Evolutionary conservation across 2,329 filamentous ascomycete species (phyloP).

Genomic region (Xylariaceae sp.): DNA sequence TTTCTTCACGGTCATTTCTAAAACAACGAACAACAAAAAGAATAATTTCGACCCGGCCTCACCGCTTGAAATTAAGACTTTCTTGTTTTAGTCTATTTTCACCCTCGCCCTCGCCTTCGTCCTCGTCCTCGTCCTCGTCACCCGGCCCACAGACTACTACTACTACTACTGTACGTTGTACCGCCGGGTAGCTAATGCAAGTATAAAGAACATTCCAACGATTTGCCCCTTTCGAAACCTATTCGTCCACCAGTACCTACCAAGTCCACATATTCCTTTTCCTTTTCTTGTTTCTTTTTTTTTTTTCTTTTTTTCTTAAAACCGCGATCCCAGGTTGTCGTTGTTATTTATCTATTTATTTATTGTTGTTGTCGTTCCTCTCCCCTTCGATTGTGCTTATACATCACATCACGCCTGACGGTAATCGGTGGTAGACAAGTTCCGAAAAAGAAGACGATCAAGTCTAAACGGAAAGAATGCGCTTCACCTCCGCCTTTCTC

Average conservation of each 20-base stretch:
- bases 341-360: too few relatives aligned
- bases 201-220: constrained; percentile 10
- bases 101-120: background rate
- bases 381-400: background rate
- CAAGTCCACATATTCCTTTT: background rate
- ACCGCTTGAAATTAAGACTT: constrained; percentile 15
- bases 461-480: constrained; percentile 20
- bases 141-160: too few relatives aligned
- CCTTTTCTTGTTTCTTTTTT: constrained; percentile 1
- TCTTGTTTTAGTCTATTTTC: constrained; percentile 21
- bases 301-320: background rate
- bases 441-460: background rate
- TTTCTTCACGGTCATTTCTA: constrained; percentile 16
- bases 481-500: constrained; percentile 24
- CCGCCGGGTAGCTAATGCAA: background rate
- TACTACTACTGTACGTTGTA: background rate
- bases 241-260: too few relatives aligned
- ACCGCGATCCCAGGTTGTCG: background rate
- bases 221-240: background rate
- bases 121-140: too few relatives aligned
- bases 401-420: background rate
- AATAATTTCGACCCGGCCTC: background rate
- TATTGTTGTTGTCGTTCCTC: too few relatives aligned
- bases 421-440: background rate
- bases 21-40: background rate